A percentile compares a stretch with the other conserved stretches of the same genome.
Evolutionary conservation across 2,329 filamentous ascomycete genomes (phyloP).

Genomic region (Clarireedia sp.): DNA sequence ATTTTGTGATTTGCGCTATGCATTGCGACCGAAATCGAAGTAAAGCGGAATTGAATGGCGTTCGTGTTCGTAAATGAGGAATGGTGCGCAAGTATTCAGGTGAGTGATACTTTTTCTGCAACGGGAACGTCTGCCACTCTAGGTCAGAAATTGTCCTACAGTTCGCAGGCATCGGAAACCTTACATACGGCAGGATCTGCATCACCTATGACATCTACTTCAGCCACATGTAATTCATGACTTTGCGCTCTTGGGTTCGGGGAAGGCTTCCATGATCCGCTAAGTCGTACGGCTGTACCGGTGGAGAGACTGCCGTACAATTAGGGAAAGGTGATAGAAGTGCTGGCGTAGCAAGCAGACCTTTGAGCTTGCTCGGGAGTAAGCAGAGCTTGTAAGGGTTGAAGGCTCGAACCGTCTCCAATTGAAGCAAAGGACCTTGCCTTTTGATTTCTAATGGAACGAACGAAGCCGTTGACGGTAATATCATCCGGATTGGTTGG

Average conservation of each 20-base stretch:
- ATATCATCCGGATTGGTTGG: slow-evolving; percentile 37
- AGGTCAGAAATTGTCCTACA: slow-evolving; percentile 15
- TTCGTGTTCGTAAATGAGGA: slow-evolving; percentile 77
- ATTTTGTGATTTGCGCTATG: slow-evolving; percentile 63
- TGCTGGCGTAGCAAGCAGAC: slow-evolving; percentile 8
- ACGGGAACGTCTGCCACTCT: slow-evolving; percentile 64
- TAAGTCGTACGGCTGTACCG: slow-evolving; percentile 71
- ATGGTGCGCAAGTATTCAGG: slow-evolving; percentile 81
- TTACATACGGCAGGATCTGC: slow-evolving; percentile 69
- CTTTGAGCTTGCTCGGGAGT: slow-evolving; percentile 23
- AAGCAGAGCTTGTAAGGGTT: slow-evolving; percentile 55
- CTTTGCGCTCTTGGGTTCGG: slow-evolving; percentile 58
- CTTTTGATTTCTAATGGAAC: slow-evolving; percentile 82
- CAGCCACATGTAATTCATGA: slow-evolving; percentile 71
- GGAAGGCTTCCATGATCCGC: slow-evolving; percentile 68
- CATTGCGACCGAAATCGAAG: slow-evolving; percentile 76
- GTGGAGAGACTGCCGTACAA: slow-evolving; percentile 58
- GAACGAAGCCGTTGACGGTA: slow-evolving; percentile 68
- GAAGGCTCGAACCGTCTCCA: slow-evolving; percentile 76
- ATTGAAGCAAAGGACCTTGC: slow-evolving; percentile 74
- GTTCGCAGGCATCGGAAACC: slow-evolving; percentile 7
- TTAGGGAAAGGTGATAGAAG: slow-evolving; percentile 1
- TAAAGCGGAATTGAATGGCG: slow-evolving; percentile 71
- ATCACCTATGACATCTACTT: slow-evolving; percentile 63
- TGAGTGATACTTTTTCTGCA: slow-evolving; percentile 95